Evolutionary conservation across 495 filamentous ascomycete species (phyloP).

Genomic region (Penicillium lividum): DNA sequence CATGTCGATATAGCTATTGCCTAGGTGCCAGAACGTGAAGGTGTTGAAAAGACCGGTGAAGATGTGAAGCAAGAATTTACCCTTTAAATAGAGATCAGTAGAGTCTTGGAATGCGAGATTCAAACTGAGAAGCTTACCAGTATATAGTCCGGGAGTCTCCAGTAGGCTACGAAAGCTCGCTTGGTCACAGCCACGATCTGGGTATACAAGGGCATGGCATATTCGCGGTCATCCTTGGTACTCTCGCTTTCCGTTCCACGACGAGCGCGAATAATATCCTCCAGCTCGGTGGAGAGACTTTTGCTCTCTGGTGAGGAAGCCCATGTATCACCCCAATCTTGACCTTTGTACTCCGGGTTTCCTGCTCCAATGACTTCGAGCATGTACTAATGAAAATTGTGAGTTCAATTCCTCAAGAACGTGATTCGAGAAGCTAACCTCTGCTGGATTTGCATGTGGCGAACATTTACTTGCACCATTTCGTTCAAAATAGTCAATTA

Average conservation of each 20-base stretch:
- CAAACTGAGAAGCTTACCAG: constrained; percentile 31
- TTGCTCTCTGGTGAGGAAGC: constrained; percentile 46
- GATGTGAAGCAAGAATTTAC: constrained; percentile 63
- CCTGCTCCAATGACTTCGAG: constrained; percentile 66
- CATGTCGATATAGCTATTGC: constrained; percentile 59
- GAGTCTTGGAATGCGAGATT: background rate
- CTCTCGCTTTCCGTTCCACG: constrained; percentile 31
- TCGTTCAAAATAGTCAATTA: constrained; percentile 64
- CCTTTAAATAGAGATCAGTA: constrained; percentile 20
- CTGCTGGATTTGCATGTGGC: constrained; percentile 60
- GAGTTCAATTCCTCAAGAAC: background rate
- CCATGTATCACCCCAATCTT: constrained; percentile 66
- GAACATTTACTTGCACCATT: constrained; percentile 63
- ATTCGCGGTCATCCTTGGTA: constrained; percentile 52
- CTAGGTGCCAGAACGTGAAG: constrained; percentile 65
- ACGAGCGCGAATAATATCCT: constrained; percentile 43
- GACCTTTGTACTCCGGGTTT: constrained; percentile 60
- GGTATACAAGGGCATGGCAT: constrained; percentile 57
- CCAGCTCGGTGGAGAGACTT: constrained; percentile 46
- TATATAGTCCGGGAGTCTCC: constrained; percentile 60
- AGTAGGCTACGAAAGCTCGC: constrained; percentile 59
- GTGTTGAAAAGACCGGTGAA: constrained; percentile 66
- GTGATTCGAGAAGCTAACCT: constrained; percentile 34
- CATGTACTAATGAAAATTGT: constrained; percentile 50
- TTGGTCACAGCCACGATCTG: constrained; percentile 52